phyloP scores from a whole-genome alignment of 2,329 filamentous ascomycete species.

The Cordyceps cicadae region DNA sequence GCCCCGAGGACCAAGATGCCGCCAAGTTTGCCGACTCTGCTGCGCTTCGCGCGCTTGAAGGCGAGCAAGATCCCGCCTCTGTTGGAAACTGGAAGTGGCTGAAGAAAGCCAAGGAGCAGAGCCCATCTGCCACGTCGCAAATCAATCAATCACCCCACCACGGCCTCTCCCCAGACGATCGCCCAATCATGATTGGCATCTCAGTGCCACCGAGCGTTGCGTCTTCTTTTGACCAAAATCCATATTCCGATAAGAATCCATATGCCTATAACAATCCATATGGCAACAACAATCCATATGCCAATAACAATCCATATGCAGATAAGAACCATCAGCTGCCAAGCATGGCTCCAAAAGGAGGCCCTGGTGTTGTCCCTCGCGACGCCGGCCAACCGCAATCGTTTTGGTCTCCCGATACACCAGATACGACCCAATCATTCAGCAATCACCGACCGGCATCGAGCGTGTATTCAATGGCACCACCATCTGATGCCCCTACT shows the following conservation, averaged over 20 bases:
- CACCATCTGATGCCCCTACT: slow-evolving; percentile 25
- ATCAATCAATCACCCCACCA: slow-evolving; percentile 21
- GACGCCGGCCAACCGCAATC: slow-evolving; percentile 32
- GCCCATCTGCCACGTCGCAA: slow-evolving; percentile 21
- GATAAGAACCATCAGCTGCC: background rate
- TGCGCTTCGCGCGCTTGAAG: slow-evolving; percentile 52
- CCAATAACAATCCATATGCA: slow-evolving; percentile 17
- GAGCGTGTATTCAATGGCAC: slow-evolving; percentile 54
- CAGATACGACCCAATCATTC: slow-evolving; percentile 39
- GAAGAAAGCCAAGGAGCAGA: slow-evolving; percentile 31
- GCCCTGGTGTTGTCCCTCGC: slow-evolving; percentile 11
- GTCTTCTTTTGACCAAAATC: slow-evolving; percentile 19
- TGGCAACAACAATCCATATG: slow-evolving; percentile 13
- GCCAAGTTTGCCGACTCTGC: slow-evolving; percentile 50
- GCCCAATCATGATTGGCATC: slow-evolving; percentile 67
- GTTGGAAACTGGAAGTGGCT: slow-evolving; percentile 52
- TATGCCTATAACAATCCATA: slow-evolving; percentile 15
- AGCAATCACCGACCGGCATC: slow-evolving; percentile 39
- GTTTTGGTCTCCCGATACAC: slow-evolving; percentile 55
- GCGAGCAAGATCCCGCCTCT: slow-evolving; percentile 43
- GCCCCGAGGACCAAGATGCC: slow-evolving; percentile 23
- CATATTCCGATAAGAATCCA: slow-evolving; percentile 17
- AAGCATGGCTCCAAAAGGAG: background rate
- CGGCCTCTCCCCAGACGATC: slow-evolving; percentile 58
- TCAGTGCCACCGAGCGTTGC: slow-evolving; percentile 44